Conservation (phyloP, 2,329 filamentous ascomycete genomes). For the Fusarium liriodendri region DNA sequence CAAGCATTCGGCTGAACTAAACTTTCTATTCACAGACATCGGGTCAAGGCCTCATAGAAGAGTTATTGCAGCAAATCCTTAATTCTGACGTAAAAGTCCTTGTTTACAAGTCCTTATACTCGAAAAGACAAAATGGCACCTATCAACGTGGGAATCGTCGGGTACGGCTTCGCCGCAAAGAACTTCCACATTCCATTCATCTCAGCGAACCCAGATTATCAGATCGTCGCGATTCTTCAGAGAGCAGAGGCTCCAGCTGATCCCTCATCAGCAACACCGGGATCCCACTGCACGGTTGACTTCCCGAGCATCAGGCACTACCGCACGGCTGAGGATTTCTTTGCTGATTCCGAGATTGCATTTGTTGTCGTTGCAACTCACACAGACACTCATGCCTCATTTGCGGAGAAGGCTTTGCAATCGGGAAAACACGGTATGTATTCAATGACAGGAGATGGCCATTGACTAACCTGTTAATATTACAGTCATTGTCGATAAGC, state of each 20-base stretch:
- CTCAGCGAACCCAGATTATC: conserved; percentile 56
- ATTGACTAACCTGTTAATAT: not conserved
- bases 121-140: conserved; percentile 23
- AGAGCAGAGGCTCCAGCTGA: conserved; percentile 53
- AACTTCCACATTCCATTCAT: conserved; percentile 64
- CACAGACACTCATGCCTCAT: conserved; percentile 31
- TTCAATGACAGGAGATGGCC: not conserved
- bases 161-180: conserved; percentile 61
- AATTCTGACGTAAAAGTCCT: not conserved
- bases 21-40: not conserved
- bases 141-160: conserved; percentile 61
- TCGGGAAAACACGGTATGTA: conserved; percentile 35
- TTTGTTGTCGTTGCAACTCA: conserved; percentile 64
- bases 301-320: conserved; percentile 65
- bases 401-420: conserved; percentile 29
- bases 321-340: conserved; percentile 67
- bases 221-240: conserved; percentile 61
- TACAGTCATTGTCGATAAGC: conserved; percentile 39
- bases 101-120: not conserved
- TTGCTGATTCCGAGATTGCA: conserved; percentile 68
- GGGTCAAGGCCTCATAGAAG: not conserved
- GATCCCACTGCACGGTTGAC: conserved; percentile 61
- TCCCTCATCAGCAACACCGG: conserved; percentile 34
- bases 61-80: not conserved
- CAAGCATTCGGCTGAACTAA: not conserved